Evolutionary conservation across 768 basidiomycete genomes (phyloP), one percentile per base, ranked within the genome.

Genomic region (Calocera cornea): DNA sequence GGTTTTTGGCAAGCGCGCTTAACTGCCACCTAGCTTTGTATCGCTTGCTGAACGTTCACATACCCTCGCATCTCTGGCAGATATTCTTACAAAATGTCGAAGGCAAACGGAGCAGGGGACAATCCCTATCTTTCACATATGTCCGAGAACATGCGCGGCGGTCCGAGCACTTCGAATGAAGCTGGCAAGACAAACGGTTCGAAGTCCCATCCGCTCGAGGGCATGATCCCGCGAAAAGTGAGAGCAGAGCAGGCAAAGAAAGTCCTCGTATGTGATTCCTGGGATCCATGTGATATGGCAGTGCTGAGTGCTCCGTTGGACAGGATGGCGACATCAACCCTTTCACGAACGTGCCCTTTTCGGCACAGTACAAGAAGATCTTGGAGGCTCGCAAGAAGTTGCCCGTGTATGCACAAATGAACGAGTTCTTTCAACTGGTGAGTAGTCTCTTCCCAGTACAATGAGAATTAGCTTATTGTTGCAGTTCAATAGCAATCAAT

Each of bases 361-460:
- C 91, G 0, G 74, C 83, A 1, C 84, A 87, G 70, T 98, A 97
- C 80, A 85, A 80, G 77, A 92, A 90, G 78, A 95, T 98, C 67
- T 76, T 98, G 27, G 87, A 87, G 72, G 77, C 82, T 12, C 85
- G 97, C 67, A 92, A 87, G 80, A 90, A 90, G 74, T 80, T 99
- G 24, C 95, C 97, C 0, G 95, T 99, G 0, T 97, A 83, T 72
- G 78, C 86, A 1, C 91, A 95, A 77, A 95, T 97, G 94, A 83
- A 87, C 67, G 90, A 95, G 54, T 98, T 99, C 76, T 85, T 87
- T 73, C 83, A 88, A 71, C 88, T 95, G 79, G 92, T 91, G 78
- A 79, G 90, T 83, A 34, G 49, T 69, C 67, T 49, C 49, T 69
- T 72, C 71, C n/a, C 77, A 88, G 86, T 91, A 89, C 78, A 83